Percentiles rank a stretch among this genome's conserved stretches.
phyloP scores from a whole-genome alignment of 169 alveolate species.

The Eimeria necatrix region DNA sequence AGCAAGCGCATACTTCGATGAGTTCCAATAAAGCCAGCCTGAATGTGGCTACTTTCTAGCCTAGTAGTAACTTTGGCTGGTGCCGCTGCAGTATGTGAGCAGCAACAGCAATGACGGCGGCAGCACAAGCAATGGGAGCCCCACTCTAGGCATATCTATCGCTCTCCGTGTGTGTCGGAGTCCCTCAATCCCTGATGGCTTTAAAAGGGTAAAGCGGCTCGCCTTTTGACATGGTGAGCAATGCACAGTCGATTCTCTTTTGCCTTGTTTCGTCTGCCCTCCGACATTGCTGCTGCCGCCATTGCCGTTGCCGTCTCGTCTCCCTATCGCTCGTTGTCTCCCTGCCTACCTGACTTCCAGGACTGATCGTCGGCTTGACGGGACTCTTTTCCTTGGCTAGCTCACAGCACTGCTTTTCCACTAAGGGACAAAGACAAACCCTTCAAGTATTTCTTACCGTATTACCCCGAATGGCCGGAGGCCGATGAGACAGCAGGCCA shows the following conservation, averaged over 20 bases:
- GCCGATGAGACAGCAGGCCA: no score
- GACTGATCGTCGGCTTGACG: no score
- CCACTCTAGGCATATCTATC: slow-evolving; percentile 21
- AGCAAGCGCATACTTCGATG: neutral
- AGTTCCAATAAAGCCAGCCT: neutral
- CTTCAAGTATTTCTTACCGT: no score
- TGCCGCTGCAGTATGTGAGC: neutral
- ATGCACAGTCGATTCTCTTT: neutral
- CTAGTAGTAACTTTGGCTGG: neutral
- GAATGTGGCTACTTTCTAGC: neutral
- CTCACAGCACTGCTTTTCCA: neutral
- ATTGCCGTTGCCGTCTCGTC: slow-evolving; percentile 37
- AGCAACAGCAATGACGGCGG: neutral
- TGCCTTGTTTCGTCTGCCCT: neutral
- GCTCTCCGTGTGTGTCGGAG: neutral
- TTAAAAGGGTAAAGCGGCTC: no score
- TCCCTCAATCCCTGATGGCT: neutral
- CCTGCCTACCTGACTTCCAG: neutral
- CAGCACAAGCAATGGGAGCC: neutral
- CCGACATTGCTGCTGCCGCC: neutral
- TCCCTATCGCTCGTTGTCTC: slow-evolving; percentile 47
- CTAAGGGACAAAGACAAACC: no score
- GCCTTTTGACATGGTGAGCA: no score
- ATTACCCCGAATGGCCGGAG: no score
- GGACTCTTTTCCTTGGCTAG: neutral